Base-by-base conservation (phyloP, 2,329 filamentous ascomycete species). In the Paraphaeosphaeria minitans region DNA sequence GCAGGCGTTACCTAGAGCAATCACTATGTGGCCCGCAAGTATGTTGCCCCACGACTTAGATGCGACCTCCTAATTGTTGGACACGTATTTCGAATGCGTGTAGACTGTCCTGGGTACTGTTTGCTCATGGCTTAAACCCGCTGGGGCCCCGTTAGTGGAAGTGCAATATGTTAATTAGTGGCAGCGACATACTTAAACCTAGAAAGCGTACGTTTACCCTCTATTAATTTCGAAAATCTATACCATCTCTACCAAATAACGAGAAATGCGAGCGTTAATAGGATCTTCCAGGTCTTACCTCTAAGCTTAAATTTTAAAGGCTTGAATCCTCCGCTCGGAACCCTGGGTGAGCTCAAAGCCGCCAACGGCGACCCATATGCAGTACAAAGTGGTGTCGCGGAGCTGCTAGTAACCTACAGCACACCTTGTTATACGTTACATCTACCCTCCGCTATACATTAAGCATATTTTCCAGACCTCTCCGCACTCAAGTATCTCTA, bases 11-110 rank as follows among this genome's bases (percentile, higher is more conserved):
- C 55, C 41, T 3, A 60, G 47, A 21, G 58, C 58, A 41, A 60
- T 48, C 16, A 60, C 55, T 19, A 55, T 55, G 37, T 60, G 58
- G 22, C 58, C 58, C 6, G 58, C 33, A 12, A 60, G 58, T 31
- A 60, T 58, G 7, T 51, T 39, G 14, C 52, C 50, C 58, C 58
- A 60, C 19, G 58, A 50, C 42, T 45, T 35, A 35, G 43, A 51
- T 37, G 55, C 58, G 12, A 50, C 51, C 5, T 52, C 45, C 29
- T 60, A 51, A 22, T 60, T 37, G 5, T 37, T 37, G 8, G 55
- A 60, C 27, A 56, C 47, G 35, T 57, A 60, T 14, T 55, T 58
- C 8, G 58, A 60, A 14, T 55, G 55, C 12, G 47, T 45, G n/a
- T 60, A 60, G 9, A 57, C 45, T 22, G 51, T 55, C 13, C 57